These are phyloP conservation scores for Ophiocordyceps camponoti-saundersi DNA, from an alignment of 2,329 filamentous ascomycete genomes.

Conservation along the genomic window DNA sequence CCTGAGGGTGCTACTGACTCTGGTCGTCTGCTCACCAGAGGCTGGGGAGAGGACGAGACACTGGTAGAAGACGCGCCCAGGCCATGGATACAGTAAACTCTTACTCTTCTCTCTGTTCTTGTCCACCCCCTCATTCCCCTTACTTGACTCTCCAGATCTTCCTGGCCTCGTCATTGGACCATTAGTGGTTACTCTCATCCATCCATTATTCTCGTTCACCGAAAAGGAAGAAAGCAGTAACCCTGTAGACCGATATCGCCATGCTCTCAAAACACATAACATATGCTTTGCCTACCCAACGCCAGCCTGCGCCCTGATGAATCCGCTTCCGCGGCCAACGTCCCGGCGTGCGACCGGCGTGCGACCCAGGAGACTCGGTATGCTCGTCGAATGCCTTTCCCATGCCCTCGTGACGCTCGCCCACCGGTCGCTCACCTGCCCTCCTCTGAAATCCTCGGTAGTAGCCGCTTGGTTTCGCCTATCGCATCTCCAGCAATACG, in stretches of 20 bases:
- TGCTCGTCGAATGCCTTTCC: background rate
- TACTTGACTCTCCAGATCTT: background rate
- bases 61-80: conserved; percentile 19
- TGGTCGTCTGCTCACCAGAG: conserved; percentile 20
- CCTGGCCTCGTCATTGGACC: background rate
- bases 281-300: conserved; percentile 13
- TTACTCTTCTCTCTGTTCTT: background rate
- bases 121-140: background rate
- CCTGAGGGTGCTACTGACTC: conserved; percentile 12
- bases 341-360: background rate
- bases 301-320: conserved; percentile 6
- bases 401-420: background rate
- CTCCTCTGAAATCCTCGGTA: background rate
- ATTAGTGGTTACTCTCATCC: background rate
- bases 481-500: too few species aligned
- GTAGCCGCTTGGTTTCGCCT: too few species aligned
- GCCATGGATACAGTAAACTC: conserved; percentile 17
- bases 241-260: conserved; percentile 13
- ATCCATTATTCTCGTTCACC: background rate
- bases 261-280: conserved; percentile 13
- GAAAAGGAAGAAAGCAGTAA: conserved; percentile 3
- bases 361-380: background rate
- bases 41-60: conserved; percentile 18
- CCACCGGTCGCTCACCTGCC: too few species aligned
- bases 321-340: background rate